Conservation (phyloP, 306 rosid species). For the Quercus wislizeni region DNA sequence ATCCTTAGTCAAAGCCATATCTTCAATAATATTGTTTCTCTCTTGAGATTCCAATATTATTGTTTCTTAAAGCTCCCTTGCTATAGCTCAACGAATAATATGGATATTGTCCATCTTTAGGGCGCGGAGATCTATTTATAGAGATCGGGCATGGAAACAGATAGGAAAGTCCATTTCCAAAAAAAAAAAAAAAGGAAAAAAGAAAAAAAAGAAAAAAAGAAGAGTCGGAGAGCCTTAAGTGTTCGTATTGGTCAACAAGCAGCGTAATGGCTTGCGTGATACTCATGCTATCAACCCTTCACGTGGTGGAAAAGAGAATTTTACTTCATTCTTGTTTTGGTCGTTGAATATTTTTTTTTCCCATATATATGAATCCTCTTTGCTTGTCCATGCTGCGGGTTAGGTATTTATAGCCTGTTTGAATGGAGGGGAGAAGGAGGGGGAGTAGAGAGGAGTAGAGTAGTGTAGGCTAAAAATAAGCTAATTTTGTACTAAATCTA, state of each 20-base stretch:
- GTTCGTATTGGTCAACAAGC: slow-evolving; percentile 33
- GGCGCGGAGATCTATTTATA: too few relatives aligned
- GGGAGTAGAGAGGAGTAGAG: too few relatives aligned
- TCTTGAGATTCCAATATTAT: neutral
- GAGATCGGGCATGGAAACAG: too few relatives aligned
- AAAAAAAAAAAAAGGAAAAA: neutral
- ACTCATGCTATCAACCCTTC: neutral
- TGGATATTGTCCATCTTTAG: too few relatives aligned
- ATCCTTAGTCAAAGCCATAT: slow-evolving; percentile 19
- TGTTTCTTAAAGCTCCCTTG: neutral
- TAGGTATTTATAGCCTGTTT: slow-evolving; percentile 3
- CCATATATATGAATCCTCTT: too few relatives aligned
- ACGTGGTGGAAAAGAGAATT: slow-evolving; percentile 34
- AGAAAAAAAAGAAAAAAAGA: neutral
- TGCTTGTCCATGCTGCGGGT: neutral
- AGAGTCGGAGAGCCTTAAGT: too few relatives aligned
- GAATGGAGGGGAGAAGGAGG: too few relatives aligned
- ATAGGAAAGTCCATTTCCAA: slow-evolving; percentile 23
- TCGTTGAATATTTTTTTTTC: too few relatives aligned
- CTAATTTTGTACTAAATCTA: too few relatives aligned
- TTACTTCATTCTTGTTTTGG: neutral
- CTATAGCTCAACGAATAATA: too few relatives aligned
- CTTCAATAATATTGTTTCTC: neutral
- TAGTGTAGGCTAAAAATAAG: too few relatives aligned
- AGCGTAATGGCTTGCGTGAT: slow-evolving; percentile 37